Evolutionary conservation across 2,329 filamentous ascomycete species (phyloP).

Genomic region (Ophiobolus disseminans): DNA sequence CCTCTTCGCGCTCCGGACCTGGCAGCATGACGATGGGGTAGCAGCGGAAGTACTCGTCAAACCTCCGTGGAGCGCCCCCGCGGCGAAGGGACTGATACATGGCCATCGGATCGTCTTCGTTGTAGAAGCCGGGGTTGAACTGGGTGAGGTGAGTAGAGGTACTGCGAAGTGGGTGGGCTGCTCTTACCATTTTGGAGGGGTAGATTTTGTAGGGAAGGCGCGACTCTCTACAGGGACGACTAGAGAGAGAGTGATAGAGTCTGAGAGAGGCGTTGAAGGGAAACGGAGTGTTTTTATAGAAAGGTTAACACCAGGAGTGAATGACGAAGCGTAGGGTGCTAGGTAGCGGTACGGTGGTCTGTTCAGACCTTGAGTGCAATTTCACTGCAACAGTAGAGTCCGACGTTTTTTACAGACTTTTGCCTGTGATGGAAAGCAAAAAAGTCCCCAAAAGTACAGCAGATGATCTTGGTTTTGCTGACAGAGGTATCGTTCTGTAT

Average conservation of each 20-base stretch:
- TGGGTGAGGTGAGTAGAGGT: conserved; percentile 30
- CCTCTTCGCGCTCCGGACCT: conserved; percentile 82
- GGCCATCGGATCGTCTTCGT: conserved; percentile 60
- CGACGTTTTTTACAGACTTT: no score
- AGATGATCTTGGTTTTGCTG: no score
- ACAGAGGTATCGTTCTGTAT: no score
- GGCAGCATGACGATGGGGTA: conserved; percentile 96
- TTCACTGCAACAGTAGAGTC: no score
- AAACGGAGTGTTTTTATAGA: no score
- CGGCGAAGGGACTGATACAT: conserved; percentile 63
- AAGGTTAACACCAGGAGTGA: conserved; percentile 3
- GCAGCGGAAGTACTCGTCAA: conserved; percentile 98
- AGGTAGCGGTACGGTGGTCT: conserved; percentile 25
- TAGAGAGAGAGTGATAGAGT: neutral
- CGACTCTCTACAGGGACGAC: no score
- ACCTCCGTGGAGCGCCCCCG: conserved; percentile 69
- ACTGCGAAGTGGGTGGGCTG: conserved; percentile 26
- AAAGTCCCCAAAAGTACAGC: no score
- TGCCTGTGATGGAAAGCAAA: no score
- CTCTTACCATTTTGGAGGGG: conserved; percentile 40
- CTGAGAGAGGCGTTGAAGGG: no score
- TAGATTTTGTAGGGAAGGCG: conserved; percentile 1
- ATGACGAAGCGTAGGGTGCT: conserved; percentile 18
- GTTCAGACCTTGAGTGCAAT: conserved; percentile 15
- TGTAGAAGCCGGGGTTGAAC: conserved; percentile 58